These are phyloP conservation scores for Chrysochromulina tobinii DNA, from an alignment of 78 protist genomes.

Conservation along the genomic window DNA sequence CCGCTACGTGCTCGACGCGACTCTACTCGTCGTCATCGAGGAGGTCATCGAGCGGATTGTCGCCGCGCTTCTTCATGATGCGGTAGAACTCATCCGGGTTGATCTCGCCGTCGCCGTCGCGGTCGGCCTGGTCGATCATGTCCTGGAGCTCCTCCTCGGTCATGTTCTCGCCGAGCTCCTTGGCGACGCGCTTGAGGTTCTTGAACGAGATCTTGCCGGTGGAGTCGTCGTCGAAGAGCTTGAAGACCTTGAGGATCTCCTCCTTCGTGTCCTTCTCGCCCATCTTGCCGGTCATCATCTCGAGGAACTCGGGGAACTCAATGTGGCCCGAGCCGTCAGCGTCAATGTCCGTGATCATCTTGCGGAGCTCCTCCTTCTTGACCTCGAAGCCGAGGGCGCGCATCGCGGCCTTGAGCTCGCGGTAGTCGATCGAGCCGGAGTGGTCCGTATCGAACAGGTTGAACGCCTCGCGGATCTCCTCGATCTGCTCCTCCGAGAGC, in stretches of 20 bases:
- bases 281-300: constrained; percentile 89
- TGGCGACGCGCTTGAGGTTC: constrained; percentile 87
- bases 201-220: constrained; percentile 79
- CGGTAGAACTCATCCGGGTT: constrained; percentile 85
- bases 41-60: constrained; percentile 38
- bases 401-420: constrained; percentile 95
- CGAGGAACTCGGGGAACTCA: constrained; percentile 83
- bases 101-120: constrained; percentile 84
- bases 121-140: constrained; percentile 93
- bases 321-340: constrained; percentile 79
- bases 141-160: constrained; percentile 90
- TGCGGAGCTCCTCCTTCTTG: constrained; percentile 85
- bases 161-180: constrained; percentile 92
- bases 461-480: constrained; percentile 50
- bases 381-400: constrained; percentile 95
- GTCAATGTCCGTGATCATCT: constrained; percentile 84
- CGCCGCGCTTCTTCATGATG: constrained; percentile 80
- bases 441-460: constrained; percentile 37
- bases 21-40: constrained; percentile 12
- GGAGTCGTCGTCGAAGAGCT: constrained; percentile 87
- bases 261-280: constrained; percentile 79
- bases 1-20: no score
- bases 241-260: constrained; percentile 89
- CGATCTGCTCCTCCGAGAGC: constrained; percentile 30
- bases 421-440: constrained; percentile 84